These are phyloP conservation scores for Sistotremastrum suecicum DNA, from an alignment of 768 basidiomycete species.

Conservation along the genomic window DNA sequence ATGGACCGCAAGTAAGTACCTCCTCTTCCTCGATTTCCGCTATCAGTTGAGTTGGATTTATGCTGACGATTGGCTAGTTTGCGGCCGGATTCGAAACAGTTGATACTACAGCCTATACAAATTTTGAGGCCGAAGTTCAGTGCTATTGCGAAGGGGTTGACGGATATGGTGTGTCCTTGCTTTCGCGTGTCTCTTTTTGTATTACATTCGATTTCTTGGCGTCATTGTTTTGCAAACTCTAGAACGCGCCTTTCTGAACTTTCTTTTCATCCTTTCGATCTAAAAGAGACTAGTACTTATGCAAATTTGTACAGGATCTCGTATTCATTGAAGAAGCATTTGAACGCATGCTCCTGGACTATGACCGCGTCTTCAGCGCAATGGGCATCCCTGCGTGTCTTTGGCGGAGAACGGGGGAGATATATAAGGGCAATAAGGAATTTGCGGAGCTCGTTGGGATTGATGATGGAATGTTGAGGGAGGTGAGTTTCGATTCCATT, in stretches of 20 bases:
- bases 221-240: not conserved
- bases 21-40: conserved; percentile 5
- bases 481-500: conserved; percentile 31
- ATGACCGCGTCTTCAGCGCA: conserved; percentile 85
- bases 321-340: conserved; percentile 98
- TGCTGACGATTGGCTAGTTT: conserved; percentile 33
- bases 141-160: conserved; percentile 71
- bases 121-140: conserved; percentile 77
- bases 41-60: not conserved
- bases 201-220: not conserved
- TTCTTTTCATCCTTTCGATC: not conserved
- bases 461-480: conserved; percentile 79
- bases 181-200: not conserved
- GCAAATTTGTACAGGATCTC: too few relatives aligned
- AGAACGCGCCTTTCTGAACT: too few relatives aligned
- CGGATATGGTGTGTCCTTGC: conserved; percentile 47
- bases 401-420: conserved; percentile 95
- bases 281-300: too few relatives aligned
- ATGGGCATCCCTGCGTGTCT: conserved; percentile 97
- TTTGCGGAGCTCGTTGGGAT: conserved; percentile 86
- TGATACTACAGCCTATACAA: conserved; percentile 81
- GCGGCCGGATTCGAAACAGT: conserved; percentile 80
- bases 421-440: conserved; percentile 95
- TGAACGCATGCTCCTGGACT: conserved; percentile 87
- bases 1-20: conserved; percentile 76